Percentiles rank a stretch among this genome's conserved stretches.
Conservation (phyloP, 805 yeast genomes). For the Ogataea nakhonphanomensis region DNA sequence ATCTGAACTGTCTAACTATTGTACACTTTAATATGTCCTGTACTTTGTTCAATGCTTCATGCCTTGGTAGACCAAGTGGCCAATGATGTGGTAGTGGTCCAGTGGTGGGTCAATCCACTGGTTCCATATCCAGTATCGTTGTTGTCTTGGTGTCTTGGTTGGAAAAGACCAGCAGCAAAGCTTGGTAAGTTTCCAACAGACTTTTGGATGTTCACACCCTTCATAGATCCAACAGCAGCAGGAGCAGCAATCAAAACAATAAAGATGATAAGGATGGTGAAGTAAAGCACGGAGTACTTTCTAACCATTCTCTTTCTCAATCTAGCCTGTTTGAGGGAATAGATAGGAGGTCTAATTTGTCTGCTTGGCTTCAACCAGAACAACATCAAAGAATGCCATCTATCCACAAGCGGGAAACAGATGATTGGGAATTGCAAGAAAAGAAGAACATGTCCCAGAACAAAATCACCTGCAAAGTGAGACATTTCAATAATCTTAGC, state of each 20-base stretch:
- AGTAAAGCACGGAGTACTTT: constrained; percentile 83
- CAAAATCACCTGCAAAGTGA: constrained; percentile 94
- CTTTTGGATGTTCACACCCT: constrained; percentile 37
- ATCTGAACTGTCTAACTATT: constrained; percentile 2
- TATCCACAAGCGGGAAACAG: constrained; percentile 82
- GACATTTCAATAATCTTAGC: constrained; percentile 94
- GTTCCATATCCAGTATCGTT: constrained; percentile 74
- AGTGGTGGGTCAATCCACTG: constrained; percentile 37
- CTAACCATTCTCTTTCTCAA: constrained; percentile 96
- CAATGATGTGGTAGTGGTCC: constrained; percentile 43
- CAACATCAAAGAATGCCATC: constrained; percentile 97
- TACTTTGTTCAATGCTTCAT: constrained; percentile 19
- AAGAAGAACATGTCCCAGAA: constrained; percentile 84
- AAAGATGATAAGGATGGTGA: constrained; percentile 64
- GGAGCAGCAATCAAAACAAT: constrained; percentile 84
- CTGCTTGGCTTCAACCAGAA: constrained; percentile 98
- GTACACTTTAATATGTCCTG: constrained; percentile 8
- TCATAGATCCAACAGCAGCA: constrained; percentile 66
- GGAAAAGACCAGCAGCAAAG: constrained; percentile 66
- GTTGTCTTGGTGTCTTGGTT: constrained; percentile 77
- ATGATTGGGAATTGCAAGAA: constrained; percentile 88
- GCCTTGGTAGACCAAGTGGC: constrained; percentile 50
- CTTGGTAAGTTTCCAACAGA: constrained; percentile 32
- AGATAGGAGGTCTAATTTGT: constrained; percentile 97
- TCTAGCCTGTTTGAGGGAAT: constrained; percentile 92